phyloP scores from a whole-genome alignment of 805 yeast genomes.

The Jamesozyma jinghongensis region DNA sequence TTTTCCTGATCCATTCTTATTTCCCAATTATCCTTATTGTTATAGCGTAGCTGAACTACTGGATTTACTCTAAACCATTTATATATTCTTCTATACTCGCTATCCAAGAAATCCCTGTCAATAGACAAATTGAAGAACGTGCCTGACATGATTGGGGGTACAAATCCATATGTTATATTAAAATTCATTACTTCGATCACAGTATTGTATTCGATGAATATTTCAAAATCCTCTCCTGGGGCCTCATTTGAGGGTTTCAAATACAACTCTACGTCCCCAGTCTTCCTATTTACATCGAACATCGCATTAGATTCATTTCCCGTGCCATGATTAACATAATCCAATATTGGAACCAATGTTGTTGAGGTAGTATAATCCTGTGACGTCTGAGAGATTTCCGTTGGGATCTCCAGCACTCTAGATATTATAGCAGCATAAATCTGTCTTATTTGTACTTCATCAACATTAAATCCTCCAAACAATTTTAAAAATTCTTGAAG shows the following conservation, averaged over 20 bases:
- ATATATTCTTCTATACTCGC: constrained; percentile 22
- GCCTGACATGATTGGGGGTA: constrained; percentile 26
- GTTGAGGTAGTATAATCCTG: constrained; percentile 41
- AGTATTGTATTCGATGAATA: constrained; percentile 39
- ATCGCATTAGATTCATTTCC: constrained; percentile 38
- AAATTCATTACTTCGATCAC: constrained; percentile 36
- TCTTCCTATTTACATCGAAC: constrained; percentile 48
- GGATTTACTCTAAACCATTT: constrained; percentile 34
- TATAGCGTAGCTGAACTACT: constrained; percentile 32
- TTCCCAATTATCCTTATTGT: constrained; percentile 12
- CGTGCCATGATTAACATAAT: constrained; percentile 54
- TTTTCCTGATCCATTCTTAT: constrained; percentile 12
- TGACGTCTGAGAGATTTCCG: constrained; percentile 18
- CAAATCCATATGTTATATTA: constrained; percentile 38
- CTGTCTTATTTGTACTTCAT: constrained; percentile 6
- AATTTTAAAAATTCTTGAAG: constrained; percentile 3
- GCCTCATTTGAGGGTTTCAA: constrained; percentile 12
- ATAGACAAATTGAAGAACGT: constrained; percentile 13
- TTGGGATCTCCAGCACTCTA: constrained; percentile 58
- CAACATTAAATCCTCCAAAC: not conserved
- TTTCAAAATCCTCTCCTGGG: constrained; percentile 20
- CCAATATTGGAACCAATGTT: constrained; percentile 56
- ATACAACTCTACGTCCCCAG: constrained; percentile 37
- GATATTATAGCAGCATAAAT: constrained; percentile 44
- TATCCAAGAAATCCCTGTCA: constrained; percentile 12